These are phyloP conservation scores for Plasmodium inui DNA, from an alignment of 169 alveolate species.

Conservation along the genomic window DNA sequence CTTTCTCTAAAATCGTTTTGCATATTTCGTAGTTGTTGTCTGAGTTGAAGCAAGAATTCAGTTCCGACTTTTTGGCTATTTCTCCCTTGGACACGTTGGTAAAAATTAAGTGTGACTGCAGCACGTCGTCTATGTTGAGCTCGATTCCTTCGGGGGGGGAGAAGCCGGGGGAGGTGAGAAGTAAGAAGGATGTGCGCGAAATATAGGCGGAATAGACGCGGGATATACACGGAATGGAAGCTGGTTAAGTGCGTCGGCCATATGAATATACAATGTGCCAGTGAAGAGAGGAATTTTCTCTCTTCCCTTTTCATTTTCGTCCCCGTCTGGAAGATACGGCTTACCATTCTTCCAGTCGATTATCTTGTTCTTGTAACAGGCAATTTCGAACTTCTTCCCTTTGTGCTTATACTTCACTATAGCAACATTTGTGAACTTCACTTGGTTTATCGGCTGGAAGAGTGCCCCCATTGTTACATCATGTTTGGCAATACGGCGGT, in stretches of 20 bases:
- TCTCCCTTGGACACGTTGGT: constrained; percentile 96
- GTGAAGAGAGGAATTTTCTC: background rate
- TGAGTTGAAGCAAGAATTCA: constrained; percentile 91
- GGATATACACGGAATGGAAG: background rate
- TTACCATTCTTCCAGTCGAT: constrained; percentile 92
- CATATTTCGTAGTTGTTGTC: constrained; percentile 88
- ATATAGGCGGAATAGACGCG: too few species aligned
- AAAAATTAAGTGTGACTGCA: constrained; percentile 92
- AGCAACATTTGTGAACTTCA: constrained; percentile 96
- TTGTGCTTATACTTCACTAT: constrained; percentile 91
- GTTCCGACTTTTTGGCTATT: constrained; percentile 92
- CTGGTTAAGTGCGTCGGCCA: background rate
- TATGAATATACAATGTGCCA: background rate
- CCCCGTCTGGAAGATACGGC: background rate
- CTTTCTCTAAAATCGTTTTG: constrained; percentile 94
- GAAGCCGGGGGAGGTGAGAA: too few species aligned
- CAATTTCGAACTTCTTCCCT: constrained; percentile 95
- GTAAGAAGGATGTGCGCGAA: background rate
- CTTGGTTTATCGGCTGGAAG: constrained; percentile 95
- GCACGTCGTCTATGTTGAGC: constrained; percentile 94
- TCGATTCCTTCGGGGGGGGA: constrained; percentile 87
- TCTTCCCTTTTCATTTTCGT: constrained; percentile 13
- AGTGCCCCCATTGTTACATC: constrained; percentile 84
- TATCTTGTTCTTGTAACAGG: constrained; percentile 97
- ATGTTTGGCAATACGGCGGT: constrained; percentile 26